Evolutionary conservation across 2,329 filamentous ascomycete genomes (phyloP), one percentile per base, ranked within the genome.

Genomic region (Penicillium sumatraense): DNA sequence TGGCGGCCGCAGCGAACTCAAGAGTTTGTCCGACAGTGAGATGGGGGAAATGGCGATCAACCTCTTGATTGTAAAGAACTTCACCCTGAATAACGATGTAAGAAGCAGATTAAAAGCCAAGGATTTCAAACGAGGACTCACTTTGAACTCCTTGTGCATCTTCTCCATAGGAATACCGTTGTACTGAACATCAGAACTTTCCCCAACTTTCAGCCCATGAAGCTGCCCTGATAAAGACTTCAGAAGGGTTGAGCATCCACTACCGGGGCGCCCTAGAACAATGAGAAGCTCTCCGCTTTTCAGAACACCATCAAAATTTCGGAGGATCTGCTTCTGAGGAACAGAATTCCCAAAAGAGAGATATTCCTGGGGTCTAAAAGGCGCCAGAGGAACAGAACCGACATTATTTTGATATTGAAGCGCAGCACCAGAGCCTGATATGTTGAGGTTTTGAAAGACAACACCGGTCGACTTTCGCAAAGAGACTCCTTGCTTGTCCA

Each of bases 201-300:
- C 77, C 26, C 88, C 87, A 20, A 95, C 80, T 59, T 84, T 84
- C 65, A 96, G 86, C 23, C 91, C 91, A 64, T 92, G 88, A 24
- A 89, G 88, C 73, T 96, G 90, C 54, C 91, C 91, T 11, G 89
- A 85, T 54, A 96, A 82, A 0, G 90, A 89, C 80, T 96, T 96
- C 56, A 96, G 79, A 60, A 96, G 87, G 1, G 91, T 96, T 13
- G 89, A 91, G 74, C 91, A 96, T 44, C 77, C 77, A 54, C 69
- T 72, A 5, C 75, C 75, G 7, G 75, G 74, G 16, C 73, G 68
- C 20, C 75, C 74, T 5, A 77, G 63, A 6, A 78, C 75, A 45
- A 76, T 70, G 10, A 76, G 60, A 57, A 77, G 61, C 52, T 77
- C 83, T 1, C 83, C 82, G 53, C 74, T 77, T 54, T 78, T 79